Evolutionary conservation across 352 stramenopile species (phyloP).

Genomic region (Globisporangium abappressorium): DNA sequence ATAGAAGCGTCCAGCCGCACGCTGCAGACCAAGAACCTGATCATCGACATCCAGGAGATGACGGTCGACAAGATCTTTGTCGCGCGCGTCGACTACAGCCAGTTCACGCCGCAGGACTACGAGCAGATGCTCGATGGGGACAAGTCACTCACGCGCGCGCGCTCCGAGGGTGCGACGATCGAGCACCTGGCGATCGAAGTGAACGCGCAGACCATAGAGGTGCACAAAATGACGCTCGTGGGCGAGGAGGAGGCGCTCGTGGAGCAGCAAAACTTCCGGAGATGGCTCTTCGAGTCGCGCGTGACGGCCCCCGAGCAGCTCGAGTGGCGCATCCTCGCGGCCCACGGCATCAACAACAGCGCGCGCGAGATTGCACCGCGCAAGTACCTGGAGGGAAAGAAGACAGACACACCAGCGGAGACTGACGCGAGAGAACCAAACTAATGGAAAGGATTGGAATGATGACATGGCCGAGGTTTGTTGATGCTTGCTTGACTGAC

Average conservation of each 20-base stretch:
- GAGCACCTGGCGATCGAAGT: slow-evolving; percentile 39
- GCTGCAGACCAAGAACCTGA: slow-evolving; percentile 27
- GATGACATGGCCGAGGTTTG: neutral
- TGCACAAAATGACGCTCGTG: slow-evolving; percentile 39
- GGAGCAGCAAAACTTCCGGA: slow-evolving; percentile 35
- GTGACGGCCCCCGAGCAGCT: slow-evolving; percentile 30
- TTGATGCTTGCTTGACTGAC: neutral
- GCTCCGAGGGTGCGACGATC: slow-evolving; percentile 27
- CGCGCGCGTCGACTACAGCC: slow-evolving; percentile 24
- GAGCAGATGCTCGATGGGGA: slow-evolving; percentile 21
- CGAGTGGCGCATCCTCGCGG: slow-evolving; percentile 37
- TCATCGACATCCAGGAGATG: slow-evolving; percentile 37
- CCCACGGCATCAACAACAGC: slow-evolving; percentile 25
- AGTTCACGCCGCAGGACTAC: slow-evolving; percentile 34
- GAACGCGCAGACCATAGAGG: slow-evolving; percentile 33
- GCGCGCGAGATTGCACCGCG: slow-evolving; percentile 26
- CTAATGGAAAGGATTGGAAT: neutral
- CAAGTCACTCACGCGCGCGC: slow-evolving; percentile 16
- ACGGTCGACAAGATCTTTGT: slow-evolving; percentile 27
- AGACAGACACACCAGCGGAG: neutral
- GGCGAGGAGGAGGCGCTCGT: slow-evolving; percentile 34
- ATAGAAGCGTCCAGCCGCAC: slow-evolving; percentile 21
- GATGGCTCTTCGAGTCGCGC: slow-evolving; percentile 33
- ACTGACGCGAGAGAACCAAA: neutral
- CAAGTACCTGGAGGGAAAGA: slow-evolving; percentile 41